Percentiles rank a stretch among this genome's conserved stretches.
Conservation (phyloP, 805 yeast genomes). For the Tanozyma kutaoensis region DNA sequence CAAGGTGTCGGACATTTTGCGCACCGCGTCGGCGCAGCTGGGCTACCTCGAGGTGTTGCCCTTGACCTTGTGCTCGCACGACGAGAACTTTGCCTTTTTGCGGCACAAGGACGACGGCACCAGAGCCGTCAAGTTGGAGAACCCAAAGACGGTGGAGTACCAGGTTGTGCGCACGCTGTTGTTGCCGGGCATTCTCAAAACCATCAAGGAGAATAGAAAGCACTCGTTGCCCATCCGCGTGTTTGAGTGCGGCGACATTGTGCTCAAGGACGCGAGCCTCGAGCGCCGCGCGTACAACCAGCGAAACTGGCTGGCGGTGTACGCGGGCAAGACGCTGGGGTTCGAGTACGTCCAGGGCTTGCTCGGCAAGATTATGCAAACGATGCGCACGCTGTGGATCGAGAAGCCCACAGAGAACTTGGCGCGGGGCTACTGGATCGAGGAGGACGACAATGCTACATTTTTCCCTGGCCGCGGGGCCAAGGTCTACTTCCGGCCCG, state of each 20-base stretch:
- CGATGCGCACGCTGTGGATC: slow-evolving; percentile 81
- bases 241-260: slow-evolving; percentile 92
- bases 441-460: slow-evolving; percentile 55
- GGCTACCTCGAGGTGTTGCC: slow-evolving; percentile 97
- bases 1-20: slow-evolving; percentile 79
- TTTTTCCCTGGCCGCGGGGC: slow-evolving; percentile 99
- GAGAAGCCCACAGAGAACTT: slow-evolving; percentile 37
- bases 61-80: slow-evolving; percentile 88
- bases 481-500: slow-evolving; percentile 58
- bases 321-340: slow-evolving; percentile 90
- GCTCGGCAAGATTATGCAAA: slow-evolving; percentile 90
- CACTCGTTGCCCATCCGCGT: slow-evolving; percentile 91
- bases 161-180: slow-evolving; percentile 95
- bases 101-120: slow-evolving; percentile 60
- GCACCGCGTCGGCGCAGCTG: slow-evolving; percentile 84
- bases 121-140: slow-evolving; percentile 81
- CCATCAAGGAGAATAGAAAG: slow-evolving; percentile 90
- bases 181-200: slow-evolving; percentile 88
- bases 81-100: slow-evolving; percentile 87
- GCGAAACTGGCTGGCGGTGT: slow-evolving; percentile 90
- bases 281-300: slow-evolving; percentile 89
- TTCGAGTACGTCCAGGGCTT: slow-evolving; percentile 92
- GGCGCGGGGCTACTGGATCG: slow-evolving; percentile 77
- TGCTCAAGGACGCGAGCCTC: slow-evolving; percentile 59
- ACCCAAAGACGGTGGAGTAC: slow-evolving; percentile 93